Evolutionary conservation across 2,329 filamentous ascomycete species (phyloP).

Genomic region (Paraphaeosphaeria sporulosa): DNA sequence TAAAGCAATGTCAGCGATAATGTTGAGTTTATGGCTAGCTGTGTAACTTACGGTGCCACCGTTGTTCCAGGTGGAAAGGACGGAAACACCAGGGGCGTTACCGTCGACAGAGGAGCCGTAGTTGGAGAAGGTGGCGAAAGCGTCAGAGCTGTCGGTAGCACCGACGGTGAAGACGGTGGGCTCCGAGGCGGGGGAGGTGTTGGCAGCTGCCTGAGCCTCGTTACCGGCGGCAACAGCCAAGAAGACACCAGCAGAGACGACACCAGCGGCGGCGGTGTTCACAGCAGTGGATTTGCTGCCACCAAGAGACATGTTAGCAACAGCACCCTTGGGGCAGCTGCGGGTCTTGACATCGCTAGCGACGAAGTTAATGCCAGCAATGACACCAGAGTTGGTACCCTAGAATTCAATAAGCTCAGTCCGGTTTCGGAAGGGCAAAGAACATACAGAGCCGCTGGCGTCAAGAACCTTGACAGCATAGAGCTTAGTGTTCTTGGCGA

Average conservation of each 20-base stretch:
- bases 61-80: conserved; percentile 58
- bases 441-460: conserved; percentile 42
- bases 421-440: conserved; percentile 5
- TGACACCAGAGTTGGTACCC: conserved; percentile 52
- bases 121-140: conserved; percentile 50
- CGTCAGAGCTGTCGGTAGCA: conserved; percentile 49
- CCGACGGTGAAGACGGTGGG: conserved; percentile 50
- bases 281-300: conserved; percentile 46
- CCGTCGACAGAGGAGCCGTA: conserved; percentile 49
- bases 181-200: conserved; percentile 50
- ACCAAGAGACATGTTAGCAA: conserved; percentile 52
- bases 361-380: conserved; percentile 50
- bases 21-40: neutral
- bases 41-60: conserved; percentile 35
- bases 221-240: conserved; percentile 53
- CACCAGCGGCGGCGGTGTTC: conserved; percentile 48
- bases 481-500: conserved; percentile 49
- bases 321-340: conserved; percentile 45
- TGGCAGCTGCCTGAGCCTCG: conserved; percentile 39
- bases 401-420: conserved; percentile 13
- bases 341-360: conserved; percentile 45
- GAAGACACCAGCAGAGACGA: conserved; percentile 49
- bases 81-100: conserved; percentile 51
- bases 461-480: conserved; percentile 53
- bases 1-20: conserved; percentile 44